A percentile compares a stretch with the other conserved stretches of the same genome.
Evolutionary conservation across 352 stramenopile species (phyloP).

Genomic region (Lagenidium sp.): DNA sequence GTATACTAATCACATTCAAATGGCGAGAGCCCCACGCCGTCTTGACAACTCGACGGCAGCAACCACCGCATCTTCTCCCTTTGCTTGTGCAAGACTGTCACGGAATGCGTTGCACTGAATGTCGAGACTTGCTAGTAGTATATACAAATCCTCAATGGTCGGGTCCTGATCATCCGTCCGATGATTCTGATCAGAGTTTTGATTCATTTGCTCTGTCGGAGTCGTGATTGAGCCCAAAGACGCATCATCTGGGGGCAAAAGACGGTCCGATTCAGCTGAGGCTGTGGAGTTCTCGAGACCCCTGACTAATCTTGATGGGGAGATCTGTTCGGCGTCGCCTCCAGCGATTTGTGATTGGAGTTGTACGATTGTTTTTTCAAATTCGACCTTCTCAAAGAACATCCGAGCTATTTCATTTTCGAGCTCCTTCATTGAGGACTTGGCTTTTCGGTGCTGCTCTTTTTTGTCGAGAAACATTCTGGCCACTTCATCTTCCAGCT

Average conservation of each 20-base stretch:
- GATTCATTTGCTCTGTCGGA: constrained; percentile 1
- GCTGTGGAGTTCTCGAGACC: too few species aligned
- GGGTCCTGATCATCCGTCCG: constrained; percentile 11
- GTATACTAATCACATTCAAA: too few species aligned
- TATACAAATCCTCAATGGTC: constrained; percentile 39
- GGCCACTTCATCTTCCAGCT: constrained; percentile 44
- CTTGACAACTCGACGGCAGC: constrained; percentile 12
- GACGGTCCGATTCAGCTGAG: background rate
- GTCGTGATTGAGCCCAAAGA: background rate
- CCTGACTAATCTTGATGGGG: too few species aligned
- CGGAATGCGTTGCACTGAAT: constrained; percentile 57
- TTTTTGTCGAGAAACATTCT: constrained; percentile 44
- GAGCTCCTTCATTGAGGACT: constrained; percentile 41
- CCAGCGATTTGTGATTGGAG: background rate
- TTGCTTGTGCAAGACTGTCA: constrained; percentile 27
- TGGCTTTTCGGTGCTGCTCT: constrained; percentile 34
- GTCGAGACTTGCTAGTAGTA: constrained; percentile 58
- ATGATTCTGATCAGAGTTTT: constrained; percentile 2
- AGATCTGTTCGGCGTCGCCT: background rate
- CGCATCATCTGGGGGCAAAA: background rate
- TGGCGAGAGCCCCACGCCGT: constrained; percentile 11
- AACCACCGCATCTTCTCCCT: constrained; percentile 28
- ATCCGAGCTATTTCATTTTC: constrained; percentile 44
- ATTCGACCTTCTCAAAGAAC: constrained; percentile 43
- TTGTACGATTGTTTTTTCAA: constrained; percentile 22